Percentiles rank a stretch among this genome's conserved stretches.
Evolutionary conservation across 2,329 filamentous ascomycete species (phyloP).

Genomic region (Ophiostoma sp.): DNA sequence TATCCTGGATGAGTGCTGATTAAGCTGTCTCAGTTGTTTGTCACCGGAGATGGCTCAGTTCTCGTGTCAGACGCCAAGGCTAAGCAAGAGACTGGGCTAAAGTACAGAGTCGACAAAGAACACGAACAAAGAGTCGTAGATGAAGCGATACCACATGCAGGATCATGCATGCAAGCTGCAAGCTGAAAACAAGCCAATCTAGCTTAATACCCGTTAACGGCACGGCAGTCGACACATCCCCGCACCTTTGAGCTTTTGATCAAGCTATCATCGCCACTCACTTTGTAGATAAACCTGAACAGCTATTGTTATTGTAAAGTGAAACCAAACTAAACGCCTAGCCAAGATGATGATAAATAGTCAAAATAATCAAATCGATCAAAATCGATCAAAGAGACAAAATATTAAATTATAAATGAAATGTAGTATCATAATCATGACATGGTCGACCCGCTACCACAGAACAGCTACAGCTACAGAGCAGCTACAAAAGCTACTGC

Average conservation of each 20-base stretch:
- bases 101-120: not conserved
- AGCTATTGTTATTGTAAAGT: too few relatives aligned
- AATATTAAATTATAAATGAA: not conserved
- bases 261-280: too few relatives aligned
- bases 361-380: not conserved
- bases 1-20: not conserved
- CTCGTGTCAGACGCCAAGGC: not conserved
- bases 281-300: too few relatives aligned
- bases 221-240: too few relatives aligned
- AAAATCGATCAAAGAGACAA: not conserved
- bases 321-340: not conserved
- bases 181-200: too few relatives aligned
- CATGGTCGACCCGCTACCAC: not conserved
- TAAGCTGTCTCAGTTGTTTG: not conserved
- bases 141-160: too few relatives aligned
- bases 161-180: too few relatives aligned
- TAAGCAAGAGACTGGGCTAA: not conserved
- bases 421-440: not conserved
- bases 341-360: not conserved
- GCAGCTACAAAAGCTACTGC: constrained; percentile 17
- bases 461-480: not conserved
- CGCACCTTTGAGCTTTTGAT: too few relatives aligned
- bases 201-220: too few relatives aligned
- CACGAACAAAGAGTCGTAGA: not conserved
- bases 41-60: not conserved